Evolutionary conservation across 192 early-diverging fungal genomes (phyloP), one percentile per base, ranked within the genome.

Genomic region (Irineochytrium annulatum): DNA sequence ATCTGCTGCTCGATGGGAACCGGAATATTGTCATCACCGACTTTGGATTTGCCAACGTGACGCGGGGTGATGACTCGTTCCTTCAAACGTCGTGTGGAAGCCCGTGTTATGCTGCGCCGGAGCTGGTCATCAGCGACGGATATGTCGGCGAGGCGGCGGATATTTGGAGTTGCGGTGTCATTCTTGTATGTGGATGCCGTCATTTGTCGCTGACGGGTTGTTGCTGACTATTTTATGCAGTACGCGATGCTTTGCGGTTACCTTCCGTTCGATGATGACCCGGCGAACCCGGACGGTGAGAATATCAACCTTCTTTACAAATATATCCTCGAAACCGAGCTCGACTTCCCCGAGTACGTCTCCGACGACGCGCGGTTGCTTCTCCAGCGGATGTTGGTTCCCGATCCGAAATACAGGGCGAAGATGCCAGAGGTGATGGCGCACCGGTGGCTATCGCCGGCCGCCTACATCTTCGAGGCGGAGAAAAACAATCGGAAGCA

Each of bases 221-320:
- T 6, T 51, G 5, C 22, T n/a, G 19, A 24, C 26, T 14, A 2
- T 17, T 28, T 26, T 43, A 0, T 1, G 2, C 16, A 75, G 59
- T 82, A 79, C 56, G 77, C 81, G 13, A 82, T 83, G 81, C 72
- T 83, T 17, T 84, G 81, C 43, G 81, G 81, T n/a, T 83, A 82
- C 46, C 71, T 83, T 14, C 82, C 82, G 6, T 84, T 74, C 49
- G 82, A 84, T 63, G 82, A 84, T 60, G 82, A 84, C 55, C 80
- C 79, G 37, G 60, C 57, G 31, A 84, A 84, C 55, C 80, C 80
- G n/a, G 77, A 80, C 52, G 74, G 76, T 3, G 75, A 81, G 34
- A 80, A 82, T 58, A 71, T 84, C 55, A 80, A 82, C 56, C 63
- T 80, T 29, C 70, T 84, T 11, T 84, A 84, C 71, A 76, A 80